These are phyloP conservation scores for Ophioceras dolichostomum DNA, from an alignment of 2,329 filamentous ascomycete genomes.

Conservation along the genomic window DNA sequence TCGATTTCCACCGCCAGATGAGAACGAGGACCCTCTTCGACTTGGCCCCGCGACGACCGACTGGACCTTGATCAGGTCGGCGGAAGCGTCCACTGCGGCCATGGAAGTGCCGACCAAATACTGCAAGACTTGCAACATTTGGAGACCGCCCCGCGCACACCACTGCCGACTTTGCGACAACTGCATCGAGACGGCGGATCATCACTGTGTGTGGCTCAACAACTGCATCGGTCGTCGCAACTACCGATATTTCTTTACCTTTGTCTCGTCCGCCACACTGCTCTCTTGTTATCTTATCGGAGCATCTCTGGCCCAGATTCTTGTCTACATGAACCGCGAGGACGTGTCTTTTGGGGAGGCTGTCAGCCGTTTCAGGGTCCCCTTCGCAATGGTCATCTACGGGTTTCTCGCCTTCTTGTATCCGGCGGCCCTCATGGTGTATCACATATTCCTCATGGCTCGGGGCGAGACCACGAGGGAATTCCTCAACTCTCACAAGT, in stretches of 20 bases:
- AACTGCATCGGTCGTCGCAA: constrained; percentile 96
- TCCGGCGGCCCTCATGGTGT: constrained; percentile 69
- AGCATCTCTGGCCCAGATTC: constrained; percentile 68
- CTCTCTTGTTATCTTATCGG: constrained; percentile 65
- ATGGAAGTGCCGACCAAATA: constrained; percentile 99
- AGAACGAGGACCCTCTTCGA: constrained; percentile 68
- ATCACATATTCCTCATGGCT: constrained; percentile 84
- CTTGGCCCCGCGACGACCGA: constrained; percentile 80
- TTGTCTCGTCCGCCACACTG: constrained; percentile 68
- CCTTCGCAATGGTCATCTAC: constrained; percentile 84
- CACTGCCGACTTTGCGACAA: constrained; percentile 96
- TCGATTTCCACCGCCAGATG: constrained; percentile 64
- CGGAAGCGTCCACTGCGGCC: constrained; percentile 61
- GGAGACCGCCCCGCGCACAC: constrained; percentile 89
- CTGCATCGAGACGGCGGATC: constrained; percentile 92
- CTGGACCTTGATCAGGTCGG: constrained; percentile 84
- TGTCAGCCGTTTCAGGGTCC: constrained; percentile 59
- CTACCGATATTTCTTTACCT: constrained; percentile 95
- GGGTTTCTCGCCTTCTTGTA: constrained; percentile 65
- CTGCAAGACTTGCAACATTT: constrained; percentile 95
- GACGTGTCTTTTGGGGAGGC: constrained; percentile 54
- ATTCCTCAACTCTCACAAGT: constrained; percentile 93
- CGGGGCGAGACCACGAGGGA: constrained; percentile 92
- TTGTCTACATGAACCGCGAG: constrained; percentile 56
- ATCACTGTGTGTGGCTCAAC: constrained; percentile 98